Base-by-base conservation (phyloP, 495 filamentous ascomycete genomes). In the Daldinia bambusicola region DNA sequence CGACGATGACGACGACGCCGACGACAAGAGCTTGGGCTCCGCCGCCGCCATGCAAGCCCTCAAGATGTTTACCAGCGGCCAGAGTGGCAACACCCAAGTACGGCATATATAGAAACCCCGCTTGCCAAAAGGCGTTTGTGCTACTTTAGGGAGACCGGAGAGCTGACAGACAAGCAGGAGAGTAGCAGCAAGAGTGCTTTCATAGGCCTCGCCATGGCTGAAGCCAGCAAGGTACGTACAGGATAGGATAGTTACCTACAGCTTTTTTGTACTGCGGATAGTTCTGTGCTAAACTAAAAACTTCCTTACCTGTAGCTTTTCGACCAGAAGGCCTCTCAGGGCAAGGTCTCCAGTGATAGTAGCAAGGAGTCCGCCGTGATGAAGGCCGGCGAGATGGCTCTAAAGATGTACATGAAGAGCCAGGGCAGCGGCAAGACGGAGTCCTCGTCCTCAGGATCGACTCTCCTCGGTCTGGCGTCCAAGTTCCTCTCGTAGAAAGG, bases 31-130 rank as follows among this genome's bases (percentile, higher is more conserved):
- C 51, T 82, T 91, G 73, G 89, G 89, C 40, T 77, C 80, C 16
- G 89, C 89, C 0, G 87, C 89, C 3, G 89, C 89, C n/a, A 84
- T 91, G 84, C 85, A 91, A 75, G 89, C 89, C 0, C 74, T 91
- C 45, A 90, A 90, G 81, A 84, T 88, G 81, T 91, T 90, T 74
- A 80, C 77, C 5, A 76, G 80, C 5, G 83, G 84, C 22, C 65
- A 67, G 63, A 78, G 77, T 45, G 75, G 76, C 9, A 76, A 66
- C 41, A 61, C 75, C 31, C 41, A 66, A 18, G 75, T 77, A 75
- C 18, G 75, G 51, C 10, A 7, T 32, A 26, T 1, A 26, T 26
- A 26, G 3, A 38, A 30, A 18, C 55, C 50, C 50, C 50, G 22
- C 22, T 22, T 22, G n/a, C n/a, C 16, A 20, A 26, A 32, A 22